Percentiles rank a stretch among this genome's conserved stretches.
These are phyloP conservation scores for Vitellaria paradoxa DNA, from an alignment of 179 eudicot genomes.

Conservation along the genomic window DNA sequence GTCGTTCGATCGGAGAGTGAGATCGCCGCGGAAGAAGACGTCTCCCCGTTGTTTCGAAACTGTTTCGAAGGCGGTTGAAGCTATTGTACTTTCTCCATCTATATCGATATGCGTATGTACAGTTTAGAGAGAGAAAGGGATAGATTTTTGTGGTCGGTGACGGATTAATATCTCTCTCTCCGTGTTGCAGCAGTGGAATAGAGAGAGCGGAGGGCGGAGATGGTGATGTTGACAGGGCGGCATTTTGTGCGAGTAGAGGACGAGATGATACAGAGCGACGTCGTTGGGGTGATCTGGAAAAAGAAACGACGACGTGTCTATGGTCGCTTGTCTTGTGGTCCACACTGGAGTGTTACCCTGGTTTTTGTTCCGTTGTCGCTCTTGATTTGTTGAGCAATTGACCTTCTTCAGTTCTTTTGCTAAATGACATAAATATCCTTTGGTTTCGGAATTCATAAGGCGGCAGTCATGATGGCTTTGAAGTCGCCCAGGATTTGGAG, in stretches of 20 bases:
- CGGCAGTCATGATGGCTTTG: too few relatives aligned
- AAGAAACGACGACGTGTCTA: slow-evolving; percentile 6
- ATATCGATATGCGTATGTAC: neutral
- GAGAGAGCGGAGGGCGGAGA: neutral
- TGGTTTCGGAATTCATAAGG: too few relatives aligned
- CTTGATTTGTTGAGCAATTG: too few relatives aligned
- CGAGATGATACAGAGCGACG: neutral
- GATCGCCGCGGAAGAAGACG: neutral
- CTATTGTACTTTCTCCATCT: neutral
- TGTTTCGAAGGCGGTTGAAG: neutral
- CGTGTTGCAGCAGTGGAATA: too few relatives aligned
- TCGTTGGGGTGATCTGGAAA: slow-evolving; percentile 6
- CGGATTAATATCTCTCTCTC: slow-evolving; percentile 11
- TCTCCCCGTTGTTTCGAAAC: neutral
- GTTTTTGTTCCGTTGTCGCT: too few relatives aligned
- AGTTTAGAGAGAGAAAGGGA: too few relatives aligned
- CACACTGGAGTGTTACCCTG: too few relatives aligned
- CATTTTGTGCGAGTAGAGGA: neutral
- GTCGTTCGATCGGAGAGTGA: neutral
- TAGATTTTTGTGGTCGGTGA: slow-evolving; percentile 8
- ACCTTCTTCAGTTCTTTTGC: too few relatives aligned
- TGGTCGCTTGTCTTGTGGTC: neutral
- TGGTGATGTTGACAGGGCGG: slow-evolving; percentile 6
- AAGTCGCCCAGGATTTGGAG: too few relatives aligned
- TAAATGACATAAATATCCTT: too few relatives aligned